These are phyloP conservation scores for Endogone sp. DNA, from an alignment of 192 early-diverging fungal species.

Conservation along the genomic window DNA sequence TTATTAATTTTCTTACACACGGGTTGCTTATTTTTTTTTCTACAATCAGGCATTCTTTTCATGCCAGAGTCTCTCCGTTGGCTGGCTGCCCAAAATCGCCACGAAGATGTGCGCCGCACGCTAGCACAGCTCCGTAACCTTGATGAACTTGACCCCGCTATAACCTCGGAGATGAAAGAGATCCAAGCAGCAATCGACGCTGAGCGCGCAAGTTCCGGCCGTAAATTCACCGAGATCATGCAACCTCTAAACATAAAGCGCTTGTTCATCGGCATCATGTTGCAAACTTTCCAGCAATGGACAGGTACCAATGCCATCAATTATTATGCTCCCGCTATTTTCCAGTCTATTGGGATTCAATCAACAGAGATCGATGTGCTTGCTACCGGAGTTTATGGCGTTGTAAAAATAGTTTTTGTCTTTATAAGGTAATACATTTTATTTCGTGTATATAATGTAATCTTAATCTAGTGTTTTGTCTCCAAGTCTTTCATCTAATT, in stretches of 20 bases:
- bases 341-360: constrained; percentile 43
- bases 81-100: constrained; percentile 44
- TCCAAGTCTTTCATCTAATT: no score
- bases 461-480: no score
- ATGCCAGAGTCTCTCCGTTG: constrained; percentile 51
- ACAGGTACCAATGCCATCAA: constrained; percentile 74
- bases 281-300: constrained; percentile 72
- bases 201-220: constrained; percentile 47
- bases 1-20: background rate
- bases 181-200: constrained; percentile 44
- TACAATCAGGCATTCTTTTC: constrained; percentile 11
- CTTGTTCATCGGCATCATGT: constrained; percentile 53
- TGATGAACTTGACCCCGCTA: constrained; percentile 25
- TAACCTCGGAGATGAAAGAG: constrained; percentile 42
- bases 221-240: constrained; percentile 58
- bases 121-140: constrained; percentile 41
- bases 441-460: no score
- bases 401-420: constrained; percentile 49
- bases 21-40: background rate
- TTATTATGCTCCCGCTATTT: constrained; percentile 61
- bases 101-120: constrained; percentile 34
- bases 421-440: no score
- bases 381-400: constrained; percentile 44
- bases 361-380: constrained; percentile 42
- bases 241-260: constrained; percentile 46